Base-by-base conservation (phyloP, 2,329 filamentous ascomycete species). In the Eutypa lata region DNA sequence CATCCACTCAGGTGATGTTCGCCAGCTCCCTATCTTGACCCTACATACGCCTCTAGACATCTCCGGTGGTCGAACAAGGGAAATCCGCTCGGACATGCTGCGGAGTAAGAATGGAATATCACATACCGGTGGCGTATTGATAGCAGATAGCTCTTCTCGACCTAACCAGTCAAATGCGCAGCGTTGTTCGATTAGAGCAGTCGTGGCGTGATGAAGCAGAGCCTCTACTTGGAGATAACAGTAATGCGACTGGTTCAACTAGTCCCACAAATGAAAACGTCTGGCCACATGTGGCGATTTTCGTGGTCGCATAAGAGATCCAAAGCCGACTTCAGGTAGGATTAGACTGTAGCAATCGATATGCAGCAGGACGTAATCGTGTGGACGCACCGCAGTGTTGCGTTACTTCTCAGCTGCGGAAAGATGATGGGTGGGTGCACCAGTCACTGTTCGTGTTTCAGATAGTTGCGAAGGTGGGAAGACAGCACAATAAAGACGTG, bases 101-200 rank as follows among this genome's bases (percentile, higher is more conserved):
- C 62, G 68, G 58, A n/a, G 65, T 61, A 63, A 64, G 65, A 57
- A 59, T 52, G 57, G 55, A 62, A 54, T 63, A 63, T 70, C 70
- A 74, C 72, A 64, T 74, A 74, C 73, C 64, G 58, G 68, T 69
- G 64, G 66, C 58, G 73, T 76, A 76, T 75, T 71, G 72, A 68
- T 63, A 65, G 54, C 61, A 64, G 58, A 63, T 63, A 56, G 56
- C 59, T 59, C 53, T 60, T 65, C 7, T 24, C 21, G 14, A 19
- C 21, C 4, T 45, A 18, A 28, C 6, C 16, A 28, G 22, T 24
- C 22, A n/a, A 26, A 24, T 5, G 42, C 2, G n/a, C 22, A 45
- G 14, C 22, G 21, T n/a, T 21, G 42, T 11, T 13, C 19, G 19
- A 5, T 45, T 6, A 18, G n/a, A 24, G 7, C 26, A 13, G 21